Conservation (phyloP, 2,329 filamentous ascomycete genomes). For the Microascus cirrosus region DNA sequence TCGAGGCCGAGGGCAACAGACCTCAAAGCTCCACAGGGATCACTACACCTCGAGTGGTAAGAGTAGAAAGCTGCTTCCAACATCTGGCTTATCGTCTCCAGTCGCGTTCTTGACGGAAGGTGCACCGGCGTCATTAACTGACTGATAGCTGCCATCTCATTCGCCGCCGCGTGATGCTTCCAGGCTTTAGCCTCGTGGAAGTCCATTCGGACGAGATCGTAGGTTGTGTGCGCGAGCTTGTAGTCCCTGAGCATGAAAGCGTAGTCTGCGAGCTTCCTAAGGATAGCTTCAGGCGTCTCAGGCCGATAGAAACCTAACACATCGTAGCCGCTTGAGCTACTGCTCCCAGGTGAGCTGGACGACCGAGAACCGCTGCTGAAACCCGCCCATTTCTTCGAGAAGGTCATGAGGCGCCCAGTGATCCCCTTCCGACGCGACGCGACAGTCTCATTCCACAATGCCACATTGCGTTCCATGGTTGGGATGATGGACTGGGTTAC, state of each 20-base stretch:
- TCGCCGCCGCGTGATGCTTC: constrained; percentile 85
- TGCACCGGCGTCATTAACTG: constrained; percentile 66
- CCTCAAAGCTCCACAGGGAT: constrained; percentile 70
- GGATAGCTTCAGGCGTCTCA: constrained; percentile 75
- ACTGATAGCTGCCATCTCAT: constrained; percentile 88
- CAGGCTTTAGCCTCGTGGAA: constrained; percentile 95
- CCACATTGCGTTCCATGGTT: constrained; percentile 87
- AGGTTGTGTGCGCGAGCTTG: constrained; percentile 84
- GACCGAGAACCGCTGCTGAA: constrained; percentile 61
- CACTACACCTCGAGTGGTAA: constrained; percentile 74
- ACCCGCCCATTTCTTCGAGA: constrained; percentile 81
- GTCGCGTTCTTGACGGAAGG: constrained; percentile 61
- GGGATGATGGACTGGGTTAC: constrained; percentile 90
- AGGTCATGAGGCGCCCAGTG: constrained; percentile 84
- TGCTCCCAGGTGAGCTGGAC: constrained; percentile 13
- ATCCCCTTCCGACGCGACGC: constrained; percentile 82
- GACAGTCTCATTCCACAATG: constrained; percentile 94
- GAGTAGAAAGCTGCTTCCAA: constrained; percentile 87
- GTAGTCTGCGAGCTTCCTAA: constrained; percentile 90
- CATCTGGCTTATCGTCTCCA: constrained; percentile 76
- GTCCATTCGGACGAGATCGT: constrained; percentile 79
- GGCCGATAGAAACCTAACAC: constrained; percentile 69
- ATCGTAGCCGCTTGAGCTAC: constrained; percentile 62
- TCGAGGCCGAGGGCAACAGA: constrained; percentile 69
- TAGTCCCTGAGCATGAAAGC: constrained; percentile 95